Evolutionary conservation across 495 filamentous ascomycete genomes (phyloP).

Genomic region (Podospora anserina): DNA sequence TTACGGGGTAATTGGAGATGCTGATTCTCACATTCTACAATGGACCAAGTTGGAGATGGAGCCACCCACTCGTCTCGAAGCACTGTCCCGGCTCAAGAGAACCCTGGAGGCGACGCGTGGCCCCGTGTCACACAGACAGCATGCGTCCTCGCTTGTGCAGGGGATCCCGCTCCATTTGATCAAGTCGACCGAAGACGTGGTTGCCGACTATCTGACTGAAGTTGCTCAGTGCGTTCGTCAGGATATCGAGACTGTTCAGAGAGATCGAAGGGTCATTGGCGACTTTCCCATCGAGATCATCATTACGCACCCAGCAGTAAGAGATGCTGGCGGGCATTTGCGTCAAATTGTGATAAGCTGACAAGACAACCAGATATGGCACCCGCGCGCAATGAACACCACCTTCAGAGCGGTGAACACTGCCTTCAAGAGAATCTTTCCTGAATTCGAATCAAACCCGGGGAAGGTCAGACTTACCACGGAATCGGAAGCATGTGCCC

Average conservation of each 20-base stretch:
- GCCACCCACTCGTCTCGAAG: background rate
- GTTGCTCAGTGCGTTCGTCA: background rate
- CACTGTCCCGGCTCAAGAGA: background rate
- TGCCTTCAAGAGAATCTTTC: background rate
- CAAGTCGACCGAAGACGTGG: background rate
- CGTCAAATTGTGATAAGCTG: background rate
- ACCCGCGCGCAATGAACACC: background rate
- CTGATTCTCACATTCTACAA: background rate
- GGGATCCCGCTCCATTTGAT: conserved; percentile 1
- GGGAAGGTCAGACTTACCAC: background rate
- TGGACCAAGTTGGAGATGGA: conserved; percentile 2
- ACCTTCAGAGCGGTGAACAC: background rate
- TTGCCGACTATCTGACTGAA: background rate
- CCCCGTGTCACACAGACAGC: background rate
- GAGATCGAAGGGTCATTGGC: background rate
- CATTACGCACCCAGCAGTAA: background rate
- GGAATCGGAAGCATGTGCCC: conserved; percentile 1
- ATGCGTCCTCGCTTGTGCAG: conserved; percentile 1
- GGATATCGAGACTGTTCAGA: background rate
- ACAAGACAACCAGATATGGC: background rate
- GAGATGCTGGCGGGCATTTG: background rate
- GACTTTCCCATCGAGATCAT: conserved; percentile 3
- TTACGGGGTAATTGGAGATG: background rate
- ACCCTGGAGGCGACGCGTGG: conserved; percentile 5
- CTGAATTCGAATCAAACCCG: background rate